Conservation (phyloP, 2,329 filamentous ascomycete species). For the Calonectria pseudoturangicola region DNA sequence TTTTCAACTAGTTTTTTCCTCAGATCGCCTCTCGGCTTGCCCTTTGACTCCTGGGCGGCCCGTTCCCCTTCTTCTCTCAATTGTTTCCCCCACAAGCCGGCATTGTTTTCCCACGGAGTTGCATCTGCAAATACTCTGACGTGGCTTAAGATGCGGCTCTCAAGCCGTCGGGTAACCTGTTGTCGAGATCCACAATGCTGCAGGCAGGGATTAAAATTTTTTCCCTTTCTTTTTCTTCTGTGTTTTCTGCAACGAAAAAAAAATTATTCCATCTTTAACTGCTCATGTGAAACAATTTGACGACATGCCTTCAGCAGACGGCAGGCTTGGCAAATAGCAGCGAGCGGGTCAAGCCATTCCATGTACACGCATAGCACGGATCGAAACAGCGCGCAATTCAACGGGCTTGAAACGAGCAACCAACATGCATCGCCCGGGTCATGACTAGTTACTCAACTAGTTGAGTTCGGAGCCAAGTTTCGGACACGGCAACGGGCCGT, state of each 20-base stretch:
- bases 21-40: slow-evolving; percentile 27
- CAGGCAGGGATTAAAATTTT: slow-evolving; percentile 41
- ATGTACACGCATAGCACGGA: background rate
- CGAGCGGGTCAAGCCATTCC: background rate
- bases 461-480: slow-evolving; percentile 27
- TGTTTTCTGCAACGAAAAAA: background rate
- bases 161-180: slow-evolving; percentile 23
- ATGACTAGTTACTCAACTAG: slow-evolving; percentile 19
- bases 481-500: slow-evolving; percentile 36
- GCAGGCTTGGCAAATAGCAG: slow-evolving; percentile 7
- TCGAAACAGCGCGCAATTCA: slow-evolving; percentile 24
- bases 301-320: slow-evolving; percentile 11
- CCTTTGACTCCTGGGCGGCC: slow-evolving; percentile 34
- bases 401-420: slow-evolving; percentile 19
- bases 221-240: background rate
- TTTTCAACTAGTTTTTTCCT: background rate
- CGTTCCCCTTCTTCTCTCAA: slow-evolving; percentile 45
- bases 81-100: slow-evolving; percentile 40
- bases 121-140: slow-evolving; percentile 52
- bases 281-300: slow-evolving; percentile 20
- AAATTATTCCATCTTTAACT: background rate
- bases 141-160: slow-evolving; percentile 54
- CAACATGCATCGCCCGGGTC: slow-evolving; percentile 28
- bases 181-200: slow-evolving; percentile 44
- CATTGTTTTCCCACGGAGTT: slow-evolving; percentile 48